phyloP scores from a whole-genome alignment of 257 asterid species.

The Solanum dulcamara region DNA sequence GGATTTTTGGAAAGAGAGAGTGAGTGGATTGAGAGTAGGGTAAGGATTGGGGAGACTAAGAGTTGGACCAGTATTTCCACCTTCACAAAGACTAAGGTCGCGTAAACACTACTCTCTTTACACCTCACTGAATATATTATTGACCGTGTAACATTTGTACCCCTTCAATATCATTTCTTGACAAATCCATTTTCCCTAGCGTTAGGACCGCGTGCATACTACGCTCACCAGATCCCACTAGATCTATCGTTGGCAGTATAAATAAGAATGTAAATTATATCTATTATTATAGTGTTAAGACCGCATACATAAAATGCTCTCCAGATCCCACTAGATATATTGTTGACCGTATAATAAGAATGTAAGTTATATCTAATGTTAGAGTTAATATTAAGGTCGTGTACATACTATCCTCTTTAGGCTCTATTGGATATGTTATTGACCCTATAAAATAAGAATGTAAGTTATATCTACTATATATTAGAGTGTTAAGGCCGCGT shows the following conservation, averaged over 20 bases:
- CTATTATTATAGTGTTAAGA: background rate
- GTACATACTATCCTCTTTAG: background rate
- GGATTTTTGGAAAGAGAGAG: background rate
- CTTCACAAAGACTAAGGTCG: background rate
- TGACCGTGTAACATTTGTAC: too few species aligned
- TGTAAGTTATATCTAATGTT: background rate
- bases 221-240: too few species aligned
- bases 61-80: background rate
- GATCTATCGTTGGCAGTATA: background rate
- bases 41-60: background rate
- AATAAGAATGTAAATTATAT: background rate
- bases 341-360: background rate
- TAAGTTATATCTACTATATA: too few species aligned
- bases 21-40: background rate
- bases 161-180: too few species aligned
- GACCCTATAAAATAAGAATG: too few species aligned
- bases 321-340: background rate
- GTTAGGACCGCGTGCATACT: too few species aligned
- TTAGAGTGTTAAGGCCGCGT: too few species aligned
- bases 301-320: rapidly evolving
- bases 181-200: too few species aligned
- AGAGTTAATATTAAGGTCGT: background rate
- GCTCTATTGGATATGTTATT: too few species aligned
- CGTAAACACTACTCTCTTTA: background rate
- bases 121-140: too few species aligned